phyloP scores from a whole-genome alignment of 805 yeast species.

The Komagataella mondaviorum region DNA sequence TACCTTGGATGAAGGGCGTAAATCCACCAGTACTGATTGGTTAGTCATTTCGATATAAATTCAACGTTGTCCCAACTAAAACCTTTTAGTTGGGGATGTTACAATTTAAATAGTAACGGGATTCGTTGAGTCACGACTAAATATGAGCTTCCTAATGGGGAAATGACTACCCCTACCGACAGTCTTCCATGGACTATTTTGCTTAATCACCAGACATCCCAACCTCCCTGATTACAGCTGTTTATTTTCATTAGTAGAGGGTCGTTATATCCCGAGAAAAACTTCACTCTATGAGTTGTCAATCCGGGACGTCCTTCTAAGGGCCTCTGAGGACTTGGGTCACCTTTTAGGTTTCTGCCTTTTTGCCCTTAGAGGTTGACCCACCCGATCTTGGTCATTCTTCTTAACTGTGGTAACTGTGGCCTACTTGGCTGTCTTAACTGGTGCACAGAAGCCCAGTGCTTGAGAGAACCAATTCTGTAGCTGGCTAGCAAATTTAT shows the following conservation, averaged over 20 bases:
- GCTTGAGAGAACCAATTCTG: too few relatives aligned
- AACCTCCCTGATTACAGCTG: background rate
- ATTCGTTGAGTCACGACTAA: background rate
- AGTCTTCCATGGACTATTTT: background rate
- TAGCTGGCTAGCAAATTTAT: too few relatives aligned
- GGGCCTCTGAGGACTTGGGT: too few relatives aligned
- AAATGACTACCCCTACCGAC: background rate
- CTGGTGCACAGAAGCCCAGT: too few relatives aligned
- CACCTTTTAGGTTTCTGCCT: too few relatives aligned
- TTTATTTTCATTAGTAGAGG: background rate
- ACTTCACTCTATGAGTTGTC: too few relatives aligned
- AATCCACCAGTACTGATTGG: slow-evolving; percentile 1
- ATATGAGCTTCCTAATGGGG: background rate
- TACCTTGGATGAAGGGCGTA: background rate
- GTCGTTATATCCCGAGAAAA: background rate
- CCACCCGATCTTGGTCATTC: too few relatives aligned
- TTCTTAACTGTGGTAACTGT: too few relatives aligned
- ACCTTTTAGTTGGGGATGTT: background rate
- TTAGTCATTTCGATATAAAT: background rate
- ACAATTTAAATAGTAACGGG: background rate
- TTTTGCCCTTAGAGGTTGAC: too few relatives aligned
- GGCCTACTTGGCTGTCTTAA: too few relatives aligned
- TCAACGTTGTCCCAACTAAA: background rate
- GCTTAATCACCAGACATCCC: background rate
- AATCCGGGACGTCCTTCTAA: too few relatives aligned